Base-by-base conservation (phyloP, 352 stramenopile genomes). In the Phytophthora europaea region DNA sequence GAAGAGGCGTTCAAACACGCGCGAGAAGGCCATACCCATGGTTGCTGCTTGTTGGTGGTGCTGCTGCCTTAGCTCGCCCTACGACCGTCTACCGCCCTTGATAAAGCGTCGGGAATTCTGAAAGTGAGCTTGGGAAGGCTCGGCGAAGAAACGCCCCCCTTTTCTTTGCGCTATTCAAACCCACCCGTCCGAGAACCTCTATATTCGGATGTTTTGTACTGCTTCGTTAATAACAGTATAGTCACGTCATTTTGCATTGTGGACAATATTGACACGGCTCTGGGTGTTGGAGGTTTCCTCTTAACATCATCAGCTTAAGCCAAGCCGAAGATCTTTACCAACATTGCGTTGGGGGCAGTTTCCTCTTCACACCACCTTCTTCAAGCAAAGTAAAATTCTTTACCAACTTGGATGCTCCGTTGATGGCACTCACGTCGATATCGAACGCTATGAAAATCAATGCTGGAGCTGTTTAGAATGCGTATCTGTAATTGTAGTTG, bases 11-110 rank as follows among this genome's bases (percentile, higher is more conserved):
- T 99, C 95, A 85, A 99, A 99, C 65, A 99, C 77, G 80, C 94
- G 89, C 78, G 90, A 99, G 83, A 99, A 98, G 60, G 99, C 86
- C 75, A 99, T 98, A 61, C 98, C 98, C 98, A 99, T 99, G 81
- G 76, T 93, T 90, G 72, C 81, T 79, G 50, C 38, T 38, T 72
- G 20, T 16, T 50, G 40, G 2, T 50, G 43, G 3, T 50, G 15
- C 43, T 50, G 15, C 4, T 50, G 4, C 43, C 16, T 50, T n/a
- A 12, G 55, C 56, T 71, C 59, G 34, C 51, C 52, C 54, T 65
- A 65, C 54, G 47, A 66, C 52, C 60, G 45, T 55, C 58, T 63
- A 55, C 61, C 45, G 45, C 31, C 6, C 48, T 65, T 70, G 45
- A 63, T 64, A 64, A 54, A 70, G 56, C 72, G 62, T 53, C 66